Conservation (phyloP, 108 stramenopile genomes). For the Stephanodiscus triporus region DNA sequence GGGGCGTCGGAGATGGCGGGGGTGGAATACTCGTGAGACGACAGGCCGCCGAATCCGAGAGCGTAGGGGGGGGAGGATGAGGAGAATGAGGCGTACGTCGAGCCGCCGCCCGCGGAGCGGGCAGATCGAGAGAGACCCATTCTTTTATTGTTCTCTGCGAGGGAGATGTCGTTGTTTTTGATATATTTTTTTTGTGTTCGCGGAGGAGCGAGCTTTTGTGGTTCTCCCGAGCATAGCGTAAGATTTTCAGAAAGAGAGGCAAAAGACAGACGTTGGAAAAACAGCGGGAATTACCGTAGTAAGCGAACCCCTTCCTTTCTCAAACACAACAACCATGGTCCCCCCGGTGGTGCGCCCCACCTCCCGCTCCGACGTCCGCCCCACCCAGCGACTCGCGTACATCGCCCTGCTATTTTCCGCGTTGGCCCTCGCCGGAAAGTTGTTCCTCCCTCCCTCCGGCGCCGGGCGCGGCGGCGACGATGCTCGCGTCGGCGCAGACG, state of each 20-base stretch:
- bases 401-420: background rate
- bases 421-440: background rate
- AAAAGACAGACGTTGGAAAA: no score
- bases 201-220: no score
- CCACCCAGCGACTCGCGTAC: slow-evolving; percentile 1
- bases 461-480: no score
- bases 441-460: background rate
- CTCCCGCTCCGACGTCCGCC: background rate
- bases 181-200: no score
- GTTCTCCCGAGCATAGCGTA: no score
- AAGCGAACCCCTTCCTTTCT: no score
- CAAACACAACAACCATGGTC: slow-evolving; percentile 7
- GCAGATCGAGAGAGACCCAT: slow-evolving; percentile 18
- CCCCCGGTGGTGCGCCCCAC: background rate
- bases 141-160: no score
- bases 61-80: background rate
- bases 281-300: no score
- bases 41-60: background rate
- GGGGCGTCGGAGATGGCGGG: background rate
- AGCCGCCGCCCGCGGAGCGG: no score
- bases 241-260: no score
- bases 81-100: background rate
- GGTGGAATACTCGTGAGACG: slow-evolving; percentile 8
- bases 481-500: no score
- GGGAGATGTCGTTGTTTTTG: no score